Percentiles rank a stretch among this genome's conserved stretches.
Evolutionary conservation across 331 rosid genomes (phyloP).

Genomic region (Rhamnella rubrinervis): DNA sequence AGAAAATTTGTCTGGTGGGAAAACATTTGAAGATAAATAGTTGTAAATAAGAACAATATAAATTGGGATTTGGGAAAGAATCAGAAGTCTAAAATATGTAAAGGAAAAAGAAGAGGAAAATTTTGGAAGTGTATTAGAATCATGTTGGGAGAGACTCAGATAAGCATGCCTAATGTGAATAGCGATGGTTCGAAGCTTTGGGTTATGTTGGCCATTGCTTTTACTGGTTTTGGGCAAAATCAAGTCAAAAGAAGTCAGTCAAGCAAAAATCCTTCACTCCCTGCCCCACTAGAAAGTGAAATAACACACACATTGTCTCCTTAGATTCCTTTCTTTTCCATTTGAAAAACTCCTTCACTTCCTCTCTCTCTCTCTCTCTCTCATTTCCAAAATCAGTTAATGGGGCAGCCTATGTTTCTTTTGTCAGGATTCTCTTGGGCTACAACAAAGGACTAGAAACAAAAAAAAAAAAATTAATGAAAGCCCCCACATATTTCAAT

Average conservation of each 20-base stretch:
- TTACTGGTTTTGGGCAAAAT: constrained; percentile 27
- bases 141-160: too few relatives aligned
- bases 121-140: too few relatives aligned
- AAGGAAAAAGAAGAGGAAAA: too few relatives aligned
- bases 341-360: constrained; percentile 29
- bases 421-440: constrained; percentile 83
- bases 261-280: constrained; percentile 40
- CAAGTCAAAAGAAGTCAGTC: constrained; percentile 69
- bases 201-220: constrained; percentile 2
- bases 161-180: constrained; percentile 31
- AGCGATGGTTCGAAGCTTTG: constrained; percentile 26
- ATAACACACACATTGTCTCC: constrained; percentile 68
- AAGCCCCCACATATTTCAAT: constrained; percentile 32
- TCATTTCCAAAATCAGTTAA: constrained; percentile 58
- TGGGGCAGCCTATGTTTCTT: constrained; percentile 84
- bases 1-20: background rate
- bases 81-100: too few relatives aligned
- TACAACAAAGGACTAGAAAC: constrained; percentile 44
- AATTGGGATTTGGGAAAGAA: too few relatives aligned
- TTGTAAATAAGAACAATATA: too few relatives aligned
- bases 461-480: constrained; percentile 36
- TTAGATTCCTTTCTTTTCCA: constrained; percentile 65
- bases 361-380: constrained; percentile 39
- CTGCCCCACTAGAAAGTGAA: constrained; percentile 74
- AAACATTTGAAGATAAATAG: too few relatives aligned